Base-by-base conservation (phyloP, 2,329 filamentous ascomycete species). In the Calycina herbarum region DNA sequence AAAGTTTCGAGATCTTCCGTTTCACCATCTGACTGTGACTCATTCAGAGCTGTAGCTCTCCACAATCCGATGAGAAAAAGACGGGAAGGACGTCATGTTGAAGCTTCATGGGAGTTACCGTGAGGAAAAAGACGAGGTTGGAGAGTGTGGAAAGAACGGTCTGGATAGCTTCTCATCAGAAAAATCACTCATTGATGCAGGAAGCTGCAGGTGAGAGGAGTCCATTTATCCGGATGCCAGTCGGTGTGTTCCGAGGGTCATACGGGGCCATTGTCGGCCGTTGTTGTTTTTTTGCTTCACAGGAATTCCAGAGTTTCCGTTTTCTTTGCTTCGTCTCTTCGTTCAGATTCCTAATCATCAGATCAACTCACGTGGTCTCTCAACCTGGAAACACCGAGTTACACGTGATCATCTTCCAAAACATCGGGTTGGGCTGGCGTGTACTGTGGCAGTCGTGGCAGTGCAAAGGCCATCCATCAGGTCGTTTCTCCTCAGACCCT, bases 1-100 rank as follows among this genome's bases (percentile, higher is more conserved):
- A 58, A 69, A 63, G 72, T 75, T 73, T 75, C 72, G 62, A 59
- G 63, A 69, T 69, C 68, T 62, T 67, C 65, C 51, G 72, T 75
- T 75, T 75, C 73, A 72, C 42, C 38, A 58, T 48, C 59, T 69
- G 45, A 51, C 61, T 70, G 45, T 64, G 73, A 75, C 73, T 75
- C 73, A 74, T 64, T 66, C 24, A 68, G 33, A 58, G 64, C 67
- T 71, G 67, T 68, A 58, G 59, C 56, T 69, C 68, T 66, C 70
- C 70, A 69, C 71, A 38, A 38, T 63, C 58, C 58, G 20, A 59
- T 51, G 13, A 51, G n/a, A 24, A 51, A 51, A 51, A 51, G 13
- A 67, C 71, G 71, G 68, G 59, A 59, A 17, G 63, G 64, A 64
- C 67, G 67, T 72, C 69, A 72, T 69, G 61, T 57, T 38, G 64